Conservation (phyloP, 1,284 basidiomycete species). For the Tremellales sp. region DNA sequence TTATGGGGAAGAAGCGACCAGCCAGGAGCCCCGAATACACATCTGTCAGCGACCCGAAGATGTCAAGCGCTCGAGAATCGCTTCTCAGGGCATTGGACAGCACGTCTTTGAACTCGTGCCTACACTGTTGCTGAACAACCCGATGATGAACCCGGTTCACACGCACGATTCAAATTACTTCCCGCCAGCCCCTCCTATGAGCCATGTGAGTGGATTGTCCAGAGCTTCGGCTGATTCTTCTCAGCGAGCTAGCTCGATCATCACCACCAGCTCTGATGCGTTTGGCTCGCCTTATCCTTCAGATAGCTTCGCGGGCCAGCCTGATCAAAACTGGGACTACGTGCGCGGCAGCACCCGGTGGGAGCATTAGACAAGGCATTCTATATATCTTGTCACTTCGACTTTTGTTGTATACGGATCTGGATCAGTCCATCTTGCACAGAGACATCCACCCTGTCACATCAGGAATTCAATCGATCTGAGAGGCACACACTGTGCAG, state of each 20-base stretch:
- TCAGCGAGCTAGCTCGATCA: slow-evolving; percentile 11
- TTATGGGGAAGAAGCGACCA: slow-evolving; percentile 44
- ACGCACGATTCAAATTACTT: slow-evolving; percentile 47
- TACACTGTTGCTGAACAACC: slow-evolving; percentile 46
- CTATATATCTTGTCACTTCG: too few relatives aligned
- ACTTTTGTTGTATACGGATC: too few relatives aligned
- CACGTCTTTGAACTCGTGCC: slow-evolving; percentile 49
- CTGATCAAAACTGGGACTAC: neutral
- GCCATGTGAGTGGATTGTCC: slow-evolving; percentile 13
- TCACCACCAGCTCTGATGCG: slow-evolving; percentile 6
- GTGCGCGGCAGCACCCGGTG: neutral
- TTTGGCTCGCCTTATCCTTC: neutral
- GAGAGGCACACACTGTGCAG: too few relatives aligned
- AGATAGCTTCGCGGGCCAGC: neutral
- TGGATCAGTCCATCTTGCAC: too few relatives aligned
- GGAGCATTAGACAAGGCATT: too few relatives aligned
- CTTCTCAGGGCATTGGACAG: slow-evolving; percentile 39
- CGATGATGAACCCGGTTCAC: slow-evolving; percentile 39
- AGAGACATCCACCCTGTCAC: too few relatives aligned
- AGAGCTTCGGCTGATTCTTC: neutral
- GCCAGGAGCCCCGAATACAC: slow-evolving; percentile 46
- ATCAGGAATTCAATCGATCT: too few relatives aligned
- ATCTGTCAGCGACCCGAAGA: slow-evolving; percentile 42
- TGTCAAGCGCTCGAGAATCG: slow-evolving; percentile 17
- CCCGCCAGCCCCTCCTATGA: slow-evolving; percentile 41